These are phyloP conservation scores for Harringtonia aguacate DNA, from an alignment of 2,329 filamentous ascomycete genomes.

Conservation along the genomic window DNA sequence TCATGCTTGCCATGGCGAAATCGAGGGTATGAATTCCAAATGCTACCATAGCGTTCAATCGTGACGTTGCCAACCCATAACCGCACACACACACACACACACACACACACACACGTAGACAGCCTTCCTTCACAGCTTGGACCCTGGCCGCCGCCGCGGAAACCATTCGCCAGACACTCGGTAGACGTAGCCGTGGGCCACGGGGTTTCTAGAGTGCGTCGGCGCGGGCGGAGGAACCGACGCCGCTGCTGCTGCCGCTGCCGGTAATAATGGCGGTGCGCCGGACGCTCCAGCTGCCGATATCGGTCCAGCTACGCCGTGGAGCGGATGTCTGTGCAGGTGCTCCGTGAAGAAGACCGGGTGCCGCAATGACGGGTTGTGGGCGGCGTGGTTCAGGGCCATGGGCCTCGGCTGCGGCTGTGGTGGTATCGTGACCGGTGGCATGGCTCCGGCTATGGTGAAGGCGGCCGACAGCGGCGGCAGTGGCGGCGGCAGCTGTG, in stretches of 20 bases:
- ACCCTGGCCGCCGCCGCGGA: neutral
- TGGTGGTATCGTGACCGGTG: too few relatives aligned
- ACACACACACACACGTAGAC: too few relatives aligned
- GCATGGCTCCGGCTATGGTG: too few relatives aligned
- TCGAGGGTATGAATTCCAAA: too few relatives aligned
- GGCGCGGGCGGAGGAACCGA: neutral
- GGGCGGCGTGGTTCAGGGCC: conserved; percentile 16
- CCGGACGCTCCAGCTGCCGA: conserved; percentile 8
- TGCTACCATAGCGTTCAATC: too few relatives aligned
- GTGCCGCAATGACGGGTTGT: conserved; percentile 52
- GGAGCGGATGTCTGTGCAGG: conserved; percentile 46
- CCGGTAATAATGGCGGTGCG: conserved; percentile 5
- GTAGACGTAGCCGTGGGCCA: conserved; percentile 52
- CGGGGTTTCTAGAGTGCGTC: conserved; percentile 28
- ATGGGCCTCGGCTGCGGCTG: neutral
- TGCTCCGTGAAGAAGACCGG: conserved; percentile 67
- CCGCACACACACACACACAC: too few relatives aligned
- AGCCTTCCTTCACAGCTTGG: conserved; percentile 6
- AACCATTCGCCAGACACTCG: conserved; percentile 23
- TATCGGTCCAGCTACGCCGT: too few relatives aligned
- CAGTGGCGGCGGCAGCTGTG: too few relatives aligned
- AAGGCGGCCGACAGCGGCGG: too few relatives aligned
- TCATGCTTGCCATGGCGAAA: too few relatives aligned
- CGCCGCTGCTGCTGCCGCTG: neutral
- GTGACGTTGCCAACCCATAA: too few relatives aligned